Percentiles rank a stretch among this genome's conserved stretches.
phyloP scores from a whole-genome alignment of 1,284 basidiomycete genomes.

The Blastosporella zonata region DNA sequence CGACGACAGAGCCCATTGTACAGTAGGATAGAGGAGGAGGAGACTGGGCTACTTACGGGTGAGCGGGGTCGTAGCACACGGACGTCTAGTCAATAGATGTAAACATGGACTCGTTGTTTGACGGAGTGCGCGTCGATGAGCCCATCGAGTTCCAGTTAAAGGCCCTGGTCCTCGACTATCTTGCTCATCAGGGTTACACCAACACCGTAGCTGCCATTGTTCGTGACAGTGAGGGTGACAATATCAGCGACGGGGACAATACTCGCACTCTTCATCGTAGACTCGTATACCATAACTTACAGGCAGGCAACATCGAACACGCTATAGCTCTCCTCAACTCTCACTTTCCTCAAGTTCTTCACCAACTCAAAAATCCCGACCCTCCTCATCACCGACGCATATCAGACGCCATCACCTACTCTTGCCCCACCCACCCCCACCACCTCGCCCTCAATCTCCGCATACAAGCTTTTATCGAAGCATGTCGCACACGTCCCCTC shows the following conservation, averaged over 20 bases:
- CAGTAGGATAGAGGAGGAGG: conserved; percentile 40
- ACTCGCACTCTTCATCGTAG: conserved; percentile 22
- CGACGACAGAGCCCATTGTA: conserved; percentile 27
- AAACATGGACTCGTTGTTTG: conserved; percentile 11
- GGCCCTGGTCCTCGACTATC: conserved; percentile 77
- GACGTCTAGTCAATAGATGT: conserved; percentile 17
- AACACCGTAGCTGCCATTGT: conserved; percentile 71
- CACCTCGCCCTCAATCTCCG: conserved; percentile 81
- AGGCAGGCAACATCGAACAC: conserved; percentile 67
- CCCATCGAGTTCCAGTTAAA: conserved; percentile 38
- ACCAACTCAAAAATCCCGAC: conserved; percentile 13
- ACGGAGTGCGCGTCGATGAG: conserved; percentile 11
- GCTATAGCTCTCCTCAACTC: conserved; percentile 63
- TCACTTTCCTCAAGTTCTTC: conserved; percentile 69
- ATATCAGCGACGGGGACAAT: conserved; percentile 65
- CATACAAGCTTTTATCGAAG: conserved; percentile 81
- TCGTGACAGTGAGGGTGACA: conserved; percentile 61
- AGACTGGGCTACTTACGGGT: conserved; percentile 43
- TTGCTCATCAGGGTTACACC: conserved; percentile 72
- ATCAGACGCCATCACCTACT: conserved; percentile 38
- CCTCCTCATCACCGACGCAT: conserved; percentile 10
- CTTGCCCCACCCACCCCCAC: conserved; percentile 58
- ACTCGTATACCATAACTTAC: conserved; percentile 54
- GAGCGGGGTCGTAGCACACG: conserved; percentile 16
- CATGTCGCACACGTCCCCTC: conserved; percentile 69